Evolutionary conservation across 129 eudicot genomes (phyloP).

Genomic region (Lactuca sativa): DNA sequence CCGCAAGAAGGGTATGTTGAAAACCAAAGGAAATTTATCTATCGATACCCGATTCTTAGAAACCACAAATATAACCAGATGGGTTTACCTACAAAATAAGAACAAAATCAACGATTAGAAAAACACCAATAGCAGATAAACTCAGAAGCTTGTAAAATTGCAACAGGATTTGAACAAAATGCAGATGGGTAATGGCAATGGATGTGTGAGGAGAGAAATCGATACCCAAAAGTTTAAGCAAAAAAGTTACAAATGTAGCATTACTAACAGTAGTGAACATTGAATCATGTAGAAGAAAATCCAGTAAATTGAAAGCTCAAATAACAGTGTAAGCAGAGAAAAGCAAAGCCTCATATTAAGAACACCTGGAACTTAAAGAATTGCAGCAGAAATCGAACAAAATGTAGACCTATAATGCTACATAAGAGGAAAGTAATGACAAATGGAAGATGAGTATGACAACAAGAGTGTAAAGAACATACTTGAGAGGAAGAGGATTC

Average conservation of each 20-base stretch:
- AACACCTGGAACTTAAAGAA: neutral
- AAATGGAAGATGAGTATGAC: constrained; percentile 8
- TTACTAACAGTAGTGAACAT: constrained; percentile 2
- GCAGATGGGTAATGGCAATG: neutral
- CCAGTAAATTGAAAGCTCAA: constrained; percentile 12
- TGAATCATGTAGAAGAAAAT: constrained; percentile 5
- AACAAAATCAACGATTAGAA: neutral
- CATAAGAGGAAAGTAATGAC: neutral
- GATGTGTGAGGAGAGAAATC: neutral
- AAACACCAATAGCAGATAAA: constrained; percentile 11
- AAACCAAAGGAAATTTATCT: constrained; percentile 1
- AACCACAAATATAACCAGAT: constrained; percentile 9
- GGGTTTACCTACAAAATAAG: constrained; percentile 23
- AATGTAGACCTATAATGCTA: constrained; percentile 8
- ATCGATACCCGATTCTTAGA: neutral
- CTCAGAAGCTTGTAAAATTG: neutral
- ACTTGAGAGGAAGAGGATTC: constrained; percentile 34
- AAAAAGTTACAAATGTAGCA: constrained; percentile 13
- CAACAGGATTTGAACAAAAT: constrained; percentile 12
- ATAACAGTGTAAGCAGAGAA: constrained; percentile 2
- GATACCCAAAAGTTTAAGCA: neutral
- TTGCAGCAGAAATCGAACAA: constrained; percentile 9
- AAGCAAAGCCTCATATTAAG: neutral
- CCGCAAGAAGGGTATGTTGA: neutral
- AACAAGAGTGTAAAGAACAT: neutral